These are phyloP conservation scores for Exserohilum rostratum DNA, from an alignment of 2,329 filamentous ascomycete genomes.

Conservation along the genomic window DNA sequence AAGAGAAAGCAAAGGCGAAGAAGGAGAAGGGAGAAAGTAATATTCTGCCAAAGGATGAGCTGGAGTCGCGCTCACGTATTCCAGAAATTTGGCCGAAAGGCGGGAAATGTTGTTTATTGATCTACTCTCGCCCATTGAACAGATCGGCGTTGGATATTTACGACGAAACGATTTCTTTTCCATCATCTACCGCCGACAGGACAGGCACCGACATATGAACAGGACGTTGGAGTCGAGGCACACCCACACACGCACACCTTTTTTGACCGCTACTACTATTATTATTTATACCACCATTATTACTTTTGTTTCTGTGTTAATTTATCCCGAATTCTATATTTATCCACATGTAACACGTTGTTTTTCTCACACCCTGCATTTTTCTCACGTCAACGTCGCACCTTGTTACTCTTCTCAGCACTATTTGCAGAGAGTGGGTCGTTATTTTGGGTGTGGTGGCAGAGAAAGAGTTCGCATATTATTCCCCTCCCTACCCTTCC, in stretches of 20 bases:
- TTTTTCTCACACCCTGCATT: neutral
- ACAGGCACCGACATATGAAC: constrained; percentile 8
- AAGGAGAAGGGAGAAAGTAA: neutral
- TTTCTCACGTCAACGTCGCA: neutral
- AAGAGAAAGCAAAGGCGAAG: neutral
- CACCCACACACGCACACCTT: no score
- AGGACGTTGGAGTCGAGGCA: neutral
- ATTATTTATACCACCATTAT: constrained; percentile 1
- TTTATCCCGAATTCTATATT: neutral
- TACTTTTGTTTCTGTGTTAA: neutral
- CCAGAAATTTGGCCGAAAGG: neutral
- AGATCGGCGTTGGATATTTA: constrained; percentile 14
- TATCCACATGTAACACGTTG: neutral
- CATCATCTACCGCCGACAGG: neutral
- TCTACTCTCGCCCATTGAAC: neutral
- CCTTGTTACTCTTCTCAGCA: neutral
- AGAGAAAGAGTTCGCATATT: no score
- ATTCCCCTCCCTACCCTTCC: neutral
- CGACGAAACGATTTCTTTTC: constrained; percentile 18
- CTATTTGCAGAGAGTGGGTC: no score
- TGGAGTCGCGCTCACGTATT: neutral
- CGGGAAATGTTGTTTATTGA: neutral
- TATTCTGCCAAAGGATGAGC: neutral
- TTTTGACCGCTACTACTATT: neutral
- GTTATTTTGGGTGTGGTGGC: no score